These are phyloP conservation scores for Ramaria rubella DNA, from an alignment of 768 basidiomycete species.

Conservation along the genomic window DNA sequence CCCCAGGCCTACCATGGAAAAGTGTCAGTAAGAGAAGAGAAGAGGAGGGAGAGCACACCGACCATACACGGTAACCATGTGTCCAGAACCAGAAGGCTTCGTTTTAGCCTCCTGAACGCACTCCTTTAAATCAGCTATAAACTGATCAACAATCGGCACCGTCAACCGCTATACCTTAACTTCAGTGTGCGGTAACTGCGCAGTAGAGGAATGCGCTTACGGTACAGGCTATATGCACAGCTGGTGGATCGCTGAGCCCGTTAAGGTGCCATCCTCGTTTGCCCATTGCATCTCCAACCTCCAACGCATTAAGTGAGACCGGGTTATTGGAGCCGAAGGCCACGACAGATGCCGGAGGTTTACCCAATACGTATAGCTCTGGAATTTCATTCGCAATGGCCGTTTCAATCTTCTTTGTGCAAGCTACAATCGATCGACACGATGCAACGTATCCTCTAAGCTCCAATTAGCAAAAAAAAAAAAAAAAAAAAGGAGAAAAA, in stretches of 20 bases:
- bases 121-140: slow-evolving; percentile 80
- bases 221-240: slow-evolving; percentile 91
- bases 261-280: slow-evolving; percentile 90
- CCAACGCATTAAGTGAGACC: slow-evolving; percentile 61
- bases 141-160: slow-evolving; percentile 63
- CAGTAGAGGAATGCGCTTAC: slow-evolving; percentile 37
- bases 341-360: slow-evolving; percentile 84
- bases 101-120: slow-evolving; percentile 65
- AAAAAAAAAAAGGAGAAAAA: slow-evolving; percentile 3
- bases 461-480: background rate
- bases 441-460: slow-evolving; percentile 81
- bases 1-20: slow-evolving; percentile 53
- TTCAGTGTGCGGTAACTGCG: slow-evolving; percentile 9
- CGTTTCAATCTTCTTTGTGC: slow-evolving; percentile 62
- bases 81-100: slow-evolving; percentile 63
- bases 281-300: slow-evolving; percentile 86
- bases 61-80: slow-evolving; percentile 93
- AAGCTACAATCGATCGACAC: slow-evolving; percentile 73
- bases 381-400: slow-evolving; percentile 63
- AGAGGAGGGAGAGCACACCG: slow-evolving; percentile 7
- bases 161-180: slow-evolving; percentile 57
- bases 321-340: slow-evolving; percentile 68
- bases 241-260: slow-evolving; percentile 69
- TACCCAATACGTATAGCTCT: slow-evolving; percentile 83
- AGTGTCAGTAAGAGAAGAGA: slow-evolving; percentile 3